These are phyloP conservation scores for Podaxis carcinomalis DNA, from an alignment of 768 basidiomycete species.

Conservation along the genomic window DNA sequence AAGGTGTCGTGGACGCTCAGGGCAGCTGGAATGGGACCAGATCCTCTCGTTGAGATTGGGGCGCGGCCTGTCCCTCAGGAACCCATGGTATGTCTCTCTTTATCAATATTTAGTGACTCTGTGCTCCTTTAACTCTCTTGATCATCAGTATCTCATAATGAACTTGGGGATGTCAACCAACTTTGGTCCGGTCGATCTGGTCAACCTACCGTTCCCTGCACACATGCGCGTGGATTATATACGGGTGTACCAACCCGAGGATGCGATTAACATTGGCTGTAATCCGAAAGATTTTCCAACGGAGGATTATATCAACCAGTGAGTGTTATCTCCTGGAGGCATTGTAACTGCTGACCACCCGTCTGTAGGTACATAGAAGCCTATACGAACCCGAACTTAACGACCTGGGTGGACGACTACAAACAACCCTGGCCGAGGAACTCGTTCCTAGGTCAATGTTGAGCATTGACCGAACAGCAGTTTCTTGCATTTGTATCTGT, in stretches of 20 bases:
- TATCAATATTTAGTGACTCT: neutral
- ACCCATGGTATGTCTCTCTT: constrained; percentile 62
- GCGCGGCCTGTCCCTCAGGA: constrained; percentile 72
- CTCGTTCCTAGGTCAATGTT: constrained; percentile 37
- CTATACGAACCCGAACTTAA: constrained; percentile 65
- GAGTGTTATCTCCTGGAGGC: constrained; percentile 17
- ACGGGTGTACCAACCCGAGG: constrained; percentile 68
- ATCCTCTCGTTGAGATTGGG: constrained; percentile 55
- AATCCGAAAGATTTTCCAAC: constrained; percentile 67
- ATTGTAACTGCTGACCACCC: neutral
- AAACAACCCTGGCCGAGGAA: constrained; percentile 61
- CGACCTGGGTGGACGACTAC: constrained; percentile 48
- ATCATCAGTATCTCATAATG: constrained; percentile 68
- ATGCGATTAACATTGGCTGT: constrained; percentile 68
- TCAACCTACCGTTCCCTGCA: constrained; percentile 65
- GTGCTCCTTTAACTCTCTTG: neutral
- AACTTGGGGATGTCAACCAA: constrained; percentile 82
- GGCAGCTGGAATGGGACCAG: constrained; percentile 61
- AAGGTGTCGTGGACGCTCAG: constrained; percentile 72
- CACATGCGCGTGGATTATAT: constrained; percentile 44
- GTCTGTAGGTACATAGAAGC: constrained; percentile 50
- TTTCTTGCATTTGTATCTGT: neutral
- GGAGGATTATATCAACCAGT: constrained; percentile 64
- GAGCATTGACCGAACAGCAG: neutral
- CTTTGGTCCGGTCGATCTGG: constrained; percentile 71